Evolutionary conservation across 371 early-diverging fungal species (phyloP).

Genomic region (Furculomyces boomerangus): DNA sequence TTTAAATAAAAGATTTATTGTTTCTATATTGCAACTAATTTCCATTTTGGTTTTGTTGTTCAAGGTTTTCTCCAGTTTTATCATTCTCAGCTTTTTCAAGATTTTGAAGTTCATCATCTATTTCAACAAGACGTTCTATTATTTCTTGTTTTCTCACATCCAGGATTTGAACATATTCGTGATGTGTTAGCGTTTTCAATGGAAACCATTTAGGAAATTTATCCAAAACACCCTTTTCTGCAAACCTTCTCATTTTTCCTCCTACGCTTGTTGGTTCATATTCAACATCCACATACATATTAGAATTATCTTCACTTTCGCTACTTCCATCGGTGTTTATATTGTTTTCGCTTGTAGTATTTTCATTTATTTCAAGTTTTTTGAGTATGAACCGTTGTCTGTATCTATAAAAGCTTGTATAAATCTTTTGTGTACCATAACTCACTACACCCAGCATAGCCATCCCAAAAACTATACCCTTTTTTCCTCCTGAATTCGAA

Average conservation of each 20-base stretch:
- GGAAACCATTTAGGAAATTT: slow-evolving; percentile 21
- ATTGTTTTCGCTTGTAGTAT: no score
- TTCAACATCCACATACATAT: no score
- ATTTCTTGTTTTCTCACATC: slow-evolving; percentile 8
- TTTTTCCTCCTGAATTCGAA: slow-evolving; percentile 1
- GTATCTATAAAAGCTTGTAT: slow-evolving; percentile 1
- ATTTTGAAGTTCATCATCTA: slow-evolving; percentile 1
- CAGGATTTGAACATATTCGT: slow-evolving; percentile 18
- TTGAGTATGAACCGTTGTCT: slow-evolving; percentile 1
- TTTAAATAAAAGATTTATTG: no score
- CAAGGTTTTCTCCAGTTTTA: no score
- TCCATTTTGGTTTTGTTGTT: no score
- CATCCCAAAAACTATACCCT: not conserved
- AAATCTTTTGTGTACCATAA: not conserved
- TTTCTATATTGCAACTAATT: no score
- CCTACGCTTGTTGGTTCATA: not conserved
- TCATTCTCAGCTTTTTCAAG: no score
- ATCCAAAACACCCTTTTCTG: not conserved
- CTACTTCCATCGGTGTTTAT: not conserved
- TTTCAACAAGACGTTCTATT: not conserved
- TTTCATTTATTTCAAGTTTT: not conserved
- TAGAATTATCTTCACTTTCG: no score
- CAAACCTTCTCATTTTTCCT: not conserved
- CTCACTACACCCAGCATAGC: not conserved
- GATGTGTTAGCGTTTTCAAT: slow-evolving; percentile 11